Evolutionary conservation across 257 asterid species (phyloP).

Genomic region (Petunia axillaris): DNA sequence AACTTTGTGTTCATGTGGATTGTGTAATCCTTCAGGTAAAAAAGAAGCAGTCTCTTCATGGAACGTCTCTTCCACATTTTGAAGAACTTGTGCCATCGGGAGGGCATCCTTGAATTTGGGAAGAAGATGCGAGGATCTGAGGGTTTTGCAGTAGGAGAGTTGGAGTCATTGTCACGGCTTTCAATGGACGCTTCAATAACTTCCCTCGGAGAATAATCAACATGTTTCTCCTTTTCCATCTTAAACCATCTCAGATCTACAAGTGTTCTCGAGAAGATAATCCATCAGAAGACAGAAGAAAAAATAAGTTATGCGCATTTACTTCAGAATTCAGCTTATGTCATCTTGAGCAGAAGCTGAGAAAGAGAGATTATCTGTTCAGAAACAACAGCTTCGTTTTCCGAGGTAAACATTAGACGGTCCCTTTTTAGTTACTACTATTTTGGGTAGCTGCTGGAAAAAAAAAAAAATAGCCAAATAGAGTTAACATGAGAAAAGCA

Average conservation of each 20-base stretch:
- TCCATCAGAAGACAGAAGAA: not conserved
- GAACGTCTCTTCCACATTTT: conserved; percentile 50
- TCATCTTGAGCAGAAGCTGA: conserved; percentile 60
- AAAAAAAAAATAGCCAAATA: no score
- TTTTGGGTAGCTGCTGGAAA: not conserved
- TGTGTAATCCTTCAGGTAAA: conserved; percentile 30
- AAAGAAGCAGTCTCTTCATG: conserved; percentile 41
- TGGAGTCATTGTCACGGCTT: conserved; percentile 29
- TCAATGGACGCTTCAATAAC: conserved; percentile 35
- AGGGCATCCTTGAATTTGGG: conserved; percentile 28
- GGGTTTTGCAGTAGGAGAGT: conserved; percentile 20
- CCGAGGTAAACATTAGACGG: not conserved
- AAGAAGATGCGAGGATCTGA: not conserved
- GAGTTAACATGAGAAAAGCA: not conserved
- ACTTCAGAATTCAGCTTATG: not conserved
- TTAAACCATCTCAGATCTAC: conserved; percentile 52
- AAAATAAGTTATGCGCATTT: not conserved
- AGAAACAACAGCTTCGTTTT: not conserved
- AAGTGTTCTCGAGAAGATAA: not conserved
- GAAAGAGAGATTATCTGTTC: conserved; percentile 9
- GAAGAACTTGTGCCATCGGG: conserved; percentile 55
- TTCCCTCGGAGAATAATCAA: conserved; percentile 42
- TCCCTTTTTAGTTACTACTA: no score
- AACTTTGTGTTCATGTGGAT: no score
- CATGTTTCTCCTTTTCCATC: conserved; percentile 34